Evolutionary conservation across 495 filamentous ascomycete genomes (phyloP), one percentile per base, ranked within the genome.

Genomic region (Aspergillus ostianus): DNA sequence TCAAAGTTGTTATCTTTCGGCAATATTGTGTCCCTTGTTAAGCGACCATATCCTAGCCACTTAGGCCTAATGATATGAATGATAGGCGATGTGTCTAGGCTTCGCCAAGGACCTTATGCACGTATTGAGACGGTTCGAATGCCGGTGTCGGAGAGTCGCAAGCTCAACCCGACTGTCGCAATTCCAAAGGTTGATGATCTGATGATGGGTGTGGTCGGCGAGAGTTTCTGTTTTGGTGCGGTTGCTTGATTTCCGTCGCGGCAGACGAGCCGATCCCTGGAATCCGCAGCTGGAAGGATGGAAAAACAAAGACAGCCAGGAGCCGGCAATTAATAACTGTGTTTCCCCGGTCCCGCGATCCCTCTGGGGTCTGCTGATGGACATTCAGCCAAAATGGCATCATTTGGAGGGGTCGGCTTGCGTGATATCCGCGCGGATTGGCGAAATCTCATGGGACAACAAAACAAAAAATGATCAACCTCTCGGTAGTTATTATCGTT

Each of bases 331-430:
- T 41, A 41, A 41, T 41, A 41, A 41, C 13, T 41, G 36, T 41
- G 15, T 15, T 32, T 17, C 36, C 36, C 36, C 36, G 12, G 36
- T 41, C 36, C 13, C 36, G 13, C 12, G 12, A 17, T 41, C 20
- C 48, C 4, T 21, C 20, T 8, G 6, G 3, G 3, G 6, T 21
- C 19, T 13, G 12, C 48, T 23, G 26, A 51, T 19, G 15, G 17
- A 23, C 10, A 51, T 51, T 27, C 19, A 51, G 48, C 26, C 20
- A 27, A 27, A 51, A 51, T 51, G 48, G 48, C 48, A 51, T 51
- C 48, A 51, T 51, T 27, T 13, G 18, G 48, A 51, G 48, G 48
- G 48, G 48, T 23, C 10, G 48, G 20, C 20, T 51, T 51, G 48
- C 48, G 48, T 27, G 48, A 51, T 27, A 51, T 41, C 36, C 36